Conservation (phyloP, 768 basidiomycete species). For the Pholiota molesta region DNA sequence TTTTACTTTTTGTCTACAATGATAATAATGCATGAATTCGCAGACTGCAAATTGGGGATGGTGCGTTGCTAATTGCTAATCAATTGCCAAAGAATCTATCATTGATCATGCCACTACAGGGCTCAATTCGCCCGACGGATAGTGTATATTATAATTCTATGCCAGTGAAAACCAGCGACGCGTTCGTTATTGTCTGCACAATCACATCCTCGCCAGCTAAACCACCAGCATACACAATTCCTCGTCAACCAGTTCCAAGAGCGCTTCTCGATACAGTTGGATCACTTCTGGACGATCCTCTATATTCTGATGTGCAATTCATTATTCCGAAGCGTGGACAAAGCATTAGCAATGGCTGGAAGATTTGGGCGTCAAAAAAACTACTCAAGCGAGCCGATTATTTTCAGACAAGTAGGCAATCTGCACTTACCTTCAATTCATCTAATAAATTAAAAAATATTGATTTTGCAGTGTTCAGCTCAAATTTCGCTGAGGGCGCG, state of each 20-base stretch:
- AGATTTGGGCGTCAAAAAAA: constrained; percentile 71
- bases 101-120: constrained; percentile 38
- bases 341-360: constrained; percentile 38
- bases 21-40: not conserved
- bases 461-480: constrained; percentile 61
- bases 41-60: constrained; percentile 91
- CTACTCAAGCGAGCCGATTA: constrained; percentile 76
- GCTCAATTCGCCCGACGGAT: constrained; percentile 82
- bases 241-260: constrained; percentile 63
- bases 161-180: constrained; percentile 58
- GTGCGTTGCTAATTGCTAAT: constrained; percentile 37
- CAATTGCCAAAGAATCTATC: not conserved
- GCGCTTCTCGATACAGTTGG: constrained; percentile 74
- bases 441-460: not conserved
- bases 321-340: constrained; percentile 55
- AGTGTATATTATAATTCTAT: constrained; percentile 62
- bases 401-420: constrained; percentile 66
- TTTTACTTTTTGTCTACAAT: not conserved
- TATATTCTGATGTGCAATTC: constrained; percentile 86
- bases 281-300: constrained; percentile 73
- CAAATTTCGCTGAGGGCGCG: constrained; percentile 68
- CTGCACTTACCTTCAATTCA: not conserved
- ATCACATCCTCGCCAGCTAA: constrained; percentile 69
- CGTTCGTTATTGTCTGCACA: constrained; percentile 76
- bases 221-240: constrained; percentile 47